A percentile compares a stretch with the other conserved stretches of the same genome.
Conservation (phyloP, 2,329 filamentous ascomycete species). For the Bipolaris oryzae region DNA sequence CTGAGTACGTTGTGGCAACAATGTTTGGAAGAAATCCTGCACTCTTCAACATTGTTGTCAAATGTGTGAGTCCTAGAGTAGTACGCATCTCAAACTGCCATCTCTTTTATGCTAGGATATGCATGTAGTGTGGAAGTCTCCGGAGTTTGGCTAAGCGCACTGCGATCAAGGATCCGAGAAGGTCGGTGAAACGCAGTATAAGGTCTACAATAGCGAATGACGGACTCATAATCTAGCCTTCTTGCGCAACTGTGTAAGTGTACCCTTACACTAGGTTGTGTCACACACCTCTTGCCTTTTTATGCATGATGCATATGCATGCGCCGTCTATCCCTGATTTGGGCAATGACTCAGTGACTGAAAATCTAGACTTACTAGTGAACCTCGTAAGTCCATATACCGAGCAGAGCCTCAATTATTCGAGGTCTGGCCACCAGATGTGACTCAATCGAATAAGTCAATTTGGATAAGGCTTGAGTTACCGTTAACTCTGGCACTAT, state of each 20-base stretch:
- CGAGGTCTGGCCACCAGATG: no score
- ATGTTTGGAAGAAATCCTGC: background rate
- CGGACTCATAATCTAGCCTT: no score
- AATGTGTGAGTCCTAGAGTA: fast-evolving
- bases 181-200: no score
- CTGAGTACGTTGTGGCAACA: background rate
- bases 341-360: background rate
- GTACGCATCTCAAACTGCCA: no score
- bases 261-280: background rate
- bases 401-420: background rate
- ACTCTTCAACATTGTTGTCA: background rate
- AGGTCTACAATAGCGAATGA: background rate
- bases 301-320: background rate
- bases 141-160: no score
- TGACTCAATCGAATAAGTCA: no score
- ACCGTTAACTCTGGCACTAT: no score
- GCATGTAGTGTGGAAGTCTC: no score
- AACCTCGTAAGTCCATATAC: background rate
- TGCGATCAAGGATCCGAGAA: no score
- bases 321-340: background rate
- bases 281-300: background rate
- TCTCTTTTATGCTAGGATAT: no score
- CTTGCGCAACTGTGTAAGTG: no score
- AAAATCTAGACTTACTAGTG: background rate
- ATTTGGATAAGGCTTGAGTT: no score